Base-by-base conservation (phyloP, 2,329 filamentous ascomycete genomes). In the Periconia macrospinosa region DNA sequence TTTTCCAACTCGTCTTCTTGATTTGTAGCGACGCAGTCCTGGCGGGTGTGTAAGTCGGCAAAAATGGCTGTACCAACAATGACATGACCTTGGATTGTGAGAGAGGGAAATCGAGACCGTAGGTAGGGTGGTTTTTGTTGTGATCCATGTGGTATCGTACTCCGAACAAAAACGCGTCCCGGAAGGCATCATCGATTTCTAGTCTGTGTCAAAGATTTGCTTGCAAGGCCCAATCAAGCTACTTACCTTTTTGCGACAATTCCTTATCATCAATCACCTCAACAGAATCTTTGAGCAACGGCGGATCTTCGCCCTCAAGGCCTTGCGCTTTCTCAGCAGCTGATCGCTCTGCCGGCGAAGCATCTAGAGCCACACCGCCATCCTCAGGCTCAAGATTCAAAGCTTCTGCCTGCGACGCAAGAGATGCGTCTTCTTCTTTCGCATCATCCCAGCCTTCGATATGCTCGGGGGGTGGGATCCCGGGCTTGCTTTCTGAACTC, bases 1-100 rank as follows among this genome's bases (percentile, higher is more conserved):
- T 88, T 73, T 89, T 89, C 83, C 84, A 88, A 56, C 82, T 86
- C 2, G 85, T 86, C 72, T 88, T 89, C 66, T 88, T 89, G 70
- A 89, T 86, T 59, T 86, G 83, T 49, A 86, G 81, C 55, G 78
- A 83, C 52, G 81, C 81, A 2, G 78, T 77, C 63, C 85, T 79
- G 18, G 80, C 76, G 6, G 83, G 74, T 11, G 79, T 83, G 66
- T 80, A 81, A 18, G 83, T 79, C 2, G 86, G 86, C 1, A 89
- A 78, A 62, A 85, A 87, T 1, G 86, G 86, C n/a, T 86, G 83
- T 18, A 88, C 80, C 50, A 89, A 77, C 50, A 80, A 83, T 9
- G 85, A 80, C 68, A 89, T 85, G 63, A 88, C 76, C 20, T 81
- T 79, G 0, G 86, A 88, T 45, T 86, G 85, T 20, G 83, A 81